phyloP scores from a whole-genome alignment of 257 asterid genomes.

The Solanum verrucosum region DNA sequence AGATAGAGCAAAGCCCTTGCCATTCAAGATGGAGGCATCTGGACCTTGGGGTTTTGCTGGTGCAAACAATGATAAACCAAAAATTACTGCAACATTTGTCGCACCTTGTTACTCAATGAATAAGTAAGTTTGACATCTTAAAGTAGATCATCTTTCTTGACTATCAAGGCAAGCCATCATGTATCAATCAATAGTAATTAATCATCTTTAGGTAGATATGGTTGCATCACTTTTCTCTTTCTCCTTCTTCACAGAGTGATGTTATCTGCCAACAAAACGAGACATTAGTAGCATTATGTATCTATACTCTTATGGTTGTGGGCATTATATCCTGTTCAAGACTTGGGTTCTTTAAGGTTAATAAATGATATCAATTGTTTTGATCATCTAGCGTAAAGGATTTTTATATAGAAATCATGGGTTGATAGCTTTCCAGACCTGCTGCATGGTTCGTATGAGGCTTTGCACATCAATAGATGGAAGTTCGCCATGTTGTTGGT shows the following conservation, averaged over 20 bases:
- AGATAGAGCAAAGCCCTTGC: slow-evolving; percentile 93
- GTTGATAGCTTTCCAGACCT: background rate
- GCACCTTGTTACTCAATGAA: slow-evolving; percentile 90
- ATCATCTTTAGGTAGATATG: background rate
- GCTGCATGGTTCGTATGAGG: background rate
- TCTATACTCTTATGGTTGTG: background rate
- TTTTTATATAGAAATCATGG: background rate
- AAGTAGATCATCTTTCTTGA: background rate
- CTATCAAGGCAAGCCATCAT: background rate
- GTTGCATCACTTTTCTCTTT: background rate
- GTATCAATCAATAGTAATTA: background rate
- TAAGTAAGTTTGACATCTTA: slow-evolving; percentile 41
- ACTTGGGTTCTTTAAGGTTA: background rate
- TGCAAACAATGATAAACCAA: slow-evolving; percentile 79
- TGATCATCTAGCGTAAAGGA: background rate
- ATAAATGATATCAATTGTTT: background rate
- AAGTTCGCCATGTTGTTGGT: background rate
- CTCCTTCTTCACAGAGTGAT: background rate
- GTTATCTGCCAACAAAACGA: background rate
- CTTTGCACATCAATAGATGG: background rate
- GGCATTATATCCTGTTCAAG: background rate
- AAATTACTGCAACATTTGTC: slow-evolving; percentile 64
- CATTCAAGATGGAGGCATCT: slow-evolving; percentile 78
- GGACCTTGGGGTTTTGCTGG: slow-evolving; percentile 94
- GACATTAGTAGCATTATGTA: background rate